Evolutionary conservation across 768 basidiomycete species (phyloP), one percentile per base, ranked within the genome.

Genomic region (Asterophora lycoperdoides): DNA sequence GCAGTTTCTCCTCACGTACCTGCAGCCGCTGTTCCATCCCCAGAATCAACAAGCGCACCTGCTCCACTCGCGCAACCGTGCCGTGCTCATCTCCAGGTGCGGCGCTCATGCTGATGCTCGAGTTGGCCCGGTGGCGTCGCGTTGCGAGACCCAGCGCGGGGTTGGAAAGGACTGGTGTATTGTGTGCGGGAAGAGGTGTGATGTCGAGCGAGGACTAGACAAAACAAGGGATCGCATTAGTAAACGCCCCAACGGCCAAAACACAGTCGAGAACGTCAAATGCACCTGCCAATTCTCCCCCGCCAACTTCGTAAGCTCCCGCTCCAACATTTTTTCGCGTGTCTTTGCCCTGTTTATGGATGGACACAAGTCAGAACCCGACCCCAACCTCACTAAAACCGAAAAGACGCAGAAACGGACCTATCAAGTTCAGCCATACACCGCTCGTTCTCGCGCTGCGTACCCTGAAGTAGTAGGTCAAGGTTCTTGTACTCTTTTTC

Each of bases 221-320:
- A 28, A 44, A 44, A 10, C 28, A 19, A n/a, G 8, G 19, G 28
- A 35, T 36, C 37, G 20, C n/a, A 34, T 37, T 55, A 54, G 13
- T 47, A 19, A n/a, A 32, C 55, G 51, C 41, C 50, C 44, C 4
- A 51, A 56, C 20, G 42, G 34, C 33, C 46, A 52, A 41, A 47
- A 20, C n/a, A 30, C 33, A 37, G 9, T 20, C 29, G 11, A 15
- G 17, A 9, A 7, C n/a, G 29, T 58, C 75, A 32, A 6, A 23
- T 3, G 23, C 49, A 84, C 86, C 80, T 89, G 86, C 89, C 89
- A 92, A 59, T 89, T 85, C 45, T 86, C 82, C 0, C 89, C 89
- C 1, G 80, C 84, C 17, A 89, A 65, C 53, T 78, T 82, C 5
- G 79, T 71, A 11, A 93, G 64, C 41, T 87, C 85, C 28, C 79